Conservation (phyloP, 1,139 yeast genomes). For the Blastobotrys ciferrii region DNA sequence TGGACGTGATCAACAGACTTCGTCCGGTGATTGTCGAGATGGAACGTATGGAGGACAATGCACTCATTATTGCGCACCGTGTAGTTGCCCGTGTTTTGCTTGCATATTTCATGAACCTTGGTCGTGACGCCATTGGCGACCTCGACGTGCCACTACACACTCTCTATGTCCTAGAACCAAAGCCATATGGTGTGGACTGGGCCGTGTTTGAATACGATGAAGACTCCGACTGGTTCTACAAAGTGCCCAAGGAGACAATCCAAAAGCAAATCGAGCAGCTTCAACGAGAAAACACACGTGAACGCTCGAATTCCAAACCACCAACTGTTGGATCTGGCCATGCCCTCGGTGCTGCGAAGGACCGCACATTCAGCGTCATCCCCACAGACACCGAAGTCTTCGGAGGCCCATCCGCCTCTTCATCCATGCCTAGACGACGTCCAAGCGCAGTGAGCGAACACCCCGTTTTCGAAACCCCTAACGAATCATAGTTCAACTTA, state of each 20-base stretch:
- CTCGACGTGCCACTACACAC: constrained; percentile 92
- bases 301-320: constrained; percentile 16
- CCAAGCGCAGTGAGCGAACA: not conserved
- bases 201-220: constrained; percentile 85
- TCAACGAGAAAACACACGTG: constrained; percentile 15
- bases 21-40: constrained; percentile 89
- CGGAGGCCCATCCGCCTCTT: not conserved
- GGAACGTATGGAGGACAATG: constrained; percentile 87
- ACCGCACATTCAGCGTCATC: constrained; percentile 29
- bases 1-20: constrained; percentile 87
- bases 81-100: constrained; percentile 85
- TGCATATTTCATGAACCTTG: constrained; percentile 85
- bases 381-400: constrained; percentile 21
- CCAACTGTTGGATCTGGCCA: constrained; percentile 15
- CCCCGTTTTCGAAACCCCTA: not conserved
- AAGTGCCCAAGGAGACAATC: constrained; percentile 46
- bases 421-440: not conserved
- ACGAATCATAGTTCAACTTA: not conserved
- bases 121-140: constrained; percentile 79
- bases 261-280: constrained; percentile 20
- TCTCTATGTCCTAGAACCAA: constrained; percentile 82
- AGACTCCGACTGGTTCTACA: constrained; percentile 68
- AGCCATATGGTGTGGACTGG: constrained; percentile 95
- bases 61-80: constrained; percentile 79
- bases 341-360: constrained; percentile 23